phyloP scores from a whole-genome alignment of 2,329 filamentous ascomycete genomes.

The Penicillium palitans region DNA sequence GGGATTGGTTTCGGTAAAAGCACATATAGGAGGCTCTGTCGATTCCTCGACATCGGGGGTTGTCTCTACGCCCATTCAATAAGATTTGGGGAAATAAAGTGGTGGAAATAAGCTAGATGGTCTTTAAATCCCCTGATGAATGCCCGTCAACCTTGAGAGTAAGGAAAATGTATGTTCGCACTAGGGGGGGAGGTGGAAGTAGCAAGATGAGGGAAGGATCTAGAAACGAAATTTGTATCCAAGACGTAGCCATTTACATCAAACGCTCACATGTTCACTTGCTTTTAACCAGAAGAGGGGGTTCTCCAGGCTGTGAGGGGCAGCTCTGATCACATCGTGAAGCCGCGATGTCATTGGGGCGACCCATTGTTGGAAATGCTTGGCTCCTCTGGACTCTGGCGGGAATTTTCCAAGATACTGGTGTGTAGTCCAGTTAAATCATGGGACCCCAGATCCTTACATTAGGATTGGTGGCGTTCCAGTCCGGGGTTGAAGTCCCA shows the following conservation, averaged over 20 bases:
- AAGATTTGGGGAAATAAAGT: constrained; percentile 2
- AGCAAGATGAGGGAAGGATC: background rate
- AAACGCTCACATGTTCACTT: constrained; percentile 2
- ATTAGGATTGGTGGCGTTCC: constrained; percentile 17
- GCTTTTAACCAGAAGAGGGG: constrained; percentile 11
- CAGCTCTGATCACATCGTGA: constrained; percentile 8
- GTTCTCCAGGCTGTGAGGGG: constrained; percentile 11
- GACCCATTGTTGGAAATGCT: constrained; percentile 8
- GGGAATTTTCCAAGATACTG: constrained; percentile 7
- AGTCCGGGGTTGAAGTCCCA: constrained; percentile 11
- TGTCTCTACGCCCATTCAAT: constrained; percentile 46
- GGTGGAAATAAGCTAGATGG: constrained; percentile 2
- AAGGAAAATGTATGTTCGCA: background rate
- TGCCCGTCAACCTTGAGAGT: background rate
- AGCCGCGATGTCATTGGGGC: constrained; percentile 20
- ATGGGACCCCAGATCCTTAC: constrained; percentile 1
- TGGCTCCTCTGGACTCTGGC: constrained; percentile 15
- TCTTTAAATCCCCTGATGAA: background rate
- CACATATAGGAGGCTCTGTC: constrained; percentile 44
- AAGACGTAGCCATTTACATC: background rate
- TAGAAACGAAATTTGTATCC: constrained; percentile 12
- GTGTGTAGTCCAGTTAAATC: constrained; percentile 9
- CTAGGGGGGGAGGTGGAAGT: background rate
- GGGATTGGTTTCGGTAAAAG: constrained; percentile 28
- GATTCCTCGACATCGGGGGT: constrained; percentile 44